A percentile compares a stretch with the other conserved stretches of the same genome.
phyloP scores from a whole-genome alignment of 2,329 filamentous ascomycete species.

The Thermoascus crustaceus region DNA sequence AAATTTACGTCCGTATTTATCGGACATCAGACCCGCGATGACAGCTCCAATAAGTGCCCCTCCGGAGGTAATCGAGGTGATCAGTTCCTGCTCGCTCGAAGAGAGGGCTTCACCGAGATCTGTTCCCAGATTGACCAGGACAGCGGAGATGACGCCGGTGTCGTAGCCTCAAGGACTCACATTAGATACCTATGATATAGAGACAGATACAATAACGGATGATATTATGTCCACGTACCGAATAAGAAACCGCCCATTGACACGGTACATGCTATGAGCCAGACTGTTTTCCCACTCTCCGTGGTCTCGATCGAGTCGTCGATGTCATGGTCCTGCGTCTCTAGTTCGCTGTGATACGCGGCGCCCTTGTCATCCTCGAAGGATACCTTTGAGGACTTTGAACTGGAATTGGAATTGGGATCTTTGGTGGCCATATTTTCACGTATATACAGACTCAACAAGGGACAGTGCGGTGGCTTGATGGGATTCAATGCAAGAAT shows the following conservation, averaged over 20 bases:
- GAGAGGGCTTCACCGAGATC: conserved; percentile 31
- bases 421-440: conserved; percentile 1
- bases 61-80: conserved; percentile 44
- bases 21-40: conserved; percentile 25
- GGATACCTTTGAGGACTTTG: conserved; percentile 16
- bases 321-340: background rate
- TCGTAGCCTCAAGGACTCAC: conserved; percentile 31
- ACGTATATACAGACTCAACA: too few species aligned
- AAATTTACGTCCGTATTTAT: conserved; percentile 15
- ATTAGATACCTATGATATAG: background rate
- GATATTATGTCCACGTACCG: conserved; percentile 4
- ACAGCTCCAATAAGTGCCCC: conserved; percentile 40
- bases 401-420: too few species aligned
- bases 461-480: too few species aligned
- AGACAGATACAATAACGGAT: background rate
- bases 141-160: conserved; percentile 38
- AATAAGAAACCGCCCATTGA: conserved; percentile 15
- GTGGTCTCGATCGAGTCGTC: conserved; percentile 12
- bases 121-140: conserved; percentile 25
- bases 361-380: conserved; percentile 4
- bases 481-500: too few species aligned
- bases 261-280: conserved; percentile 12
- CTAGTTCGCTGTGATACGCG: conserved; percentile 3
- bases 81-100: conserved; percentile 40
- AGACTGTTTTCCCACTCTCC: conserved; percentile 7